phyloP scores from a whole-genome alignment of 2,329 filamentous ascomycete species.

The Metarhizium brunneum region DNA sequence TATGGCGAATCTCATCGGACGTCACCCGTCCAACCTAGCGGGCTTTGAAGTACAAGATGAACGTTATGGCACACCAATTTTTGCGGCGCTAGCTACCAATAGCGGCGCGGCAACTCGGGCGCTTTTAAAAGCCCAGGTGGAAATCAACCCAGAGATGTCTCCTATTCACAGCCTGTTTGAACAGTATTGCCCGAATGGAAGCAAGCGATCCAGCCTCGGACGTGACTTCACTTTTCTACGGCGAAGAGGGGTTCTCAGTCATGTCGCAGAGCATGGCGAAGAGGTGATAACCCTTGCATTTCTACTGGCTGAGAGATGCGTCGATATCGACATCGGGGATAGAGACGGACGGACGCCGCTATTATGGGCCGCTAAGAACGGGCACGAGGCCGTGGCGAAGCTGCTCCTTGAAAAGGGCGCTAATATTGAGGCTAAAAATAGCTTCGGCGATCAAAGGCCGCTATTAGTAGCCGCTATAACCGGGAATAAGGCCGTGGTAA shows the following conservation, averaged over 20 bases:
- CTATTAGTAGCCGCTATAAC: fast-evolving
- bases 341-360: too few relatives aligned
- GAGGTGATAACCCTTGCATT: constrained; percentile 33
- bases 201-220: neutral
- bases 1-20: neutral
- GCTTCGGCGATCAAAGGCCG: fast-evolving
- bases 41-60: neutral
- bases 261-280: constrained; percentile 36
- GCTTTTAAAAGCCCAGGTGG: neutral
- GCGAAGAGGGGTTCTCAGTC: neutral
- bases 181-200: neutral
- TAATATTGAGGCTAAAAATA: too few relatives aligned
- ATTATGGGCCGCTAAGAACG: too few relatives aligned
- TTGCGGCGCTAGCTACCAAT: constrained; percentile 8
- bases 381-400: too few relatives aligned
- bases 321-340: too few relatives aligned
- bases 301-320: neutral
- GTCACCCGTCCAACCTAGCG: neutral
- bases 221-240: constrained; percentile 2
- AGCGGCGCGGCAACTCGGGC: neutral
- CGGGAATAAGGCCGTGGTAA: too few relatives aligned
- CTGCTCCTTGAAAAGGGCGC: too few relatives aligned
- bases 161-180: neutral
- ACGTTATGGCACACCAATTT: constrained; percentile 5
- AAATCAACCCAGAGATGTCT: too few relatives aligned